A percentile compares a stretch with the other conserved stretches of the same genome.
phyloP scores from a whole-genome alignment of 2,329 filamentous ascomycete species.

The Purpureocillium lavendulum region DNA sequence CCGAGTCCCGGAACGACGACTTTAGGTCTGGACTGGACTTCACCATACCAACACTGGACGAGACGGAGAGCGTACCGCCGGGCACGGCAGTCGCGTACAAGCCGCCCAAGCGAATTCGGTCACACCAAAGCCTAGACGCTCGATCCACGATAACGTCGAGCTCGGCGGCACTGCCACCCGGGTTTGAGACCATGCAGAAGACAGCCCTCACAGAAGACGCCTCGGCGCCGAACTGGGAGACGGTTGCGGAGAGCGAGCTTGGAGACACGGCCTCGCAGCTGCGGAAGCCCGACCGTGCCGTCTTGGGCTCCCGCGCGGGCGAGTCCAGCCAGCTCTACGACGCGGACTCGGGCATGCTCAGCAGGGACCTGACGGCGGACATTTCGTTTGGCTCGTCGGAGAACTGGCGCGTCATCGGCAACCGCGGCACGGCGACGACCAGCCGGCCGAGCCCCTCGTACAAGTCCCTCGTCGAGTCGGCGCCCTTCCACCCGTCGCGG shows the following conservation, averaged over 20 bases:
- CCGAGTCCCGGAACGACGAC: slow-evolving; percentile 14
- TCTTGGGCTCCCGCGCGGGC: slow-evolving; percentile 7
- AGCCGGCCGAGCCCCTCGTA: slow-evolving; percentile 22
- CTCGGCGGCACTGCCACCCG: slow-evolving; percentile 21
- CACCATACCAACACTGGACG: slow-evolving; percentile 18
- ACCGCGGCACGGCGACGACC: slow-evolving; percentile 8
- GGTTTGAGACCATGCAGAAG: slow-evolving; percentile 6
- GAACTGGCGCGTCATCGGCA: slow-evolving; percentile 25
- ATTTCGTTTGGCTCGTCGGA: slow-evolving; percentile 26
- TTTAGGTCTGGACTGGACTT: slow-evolving; percentile 20
- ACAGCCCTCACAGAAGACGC: slow-evolving; percentile 2
- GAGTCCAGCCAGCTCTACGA: slow-evolving; percentile 15
- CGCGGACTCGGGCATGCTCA: slow-evolving; percentile 10
- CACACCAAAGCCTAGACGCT: slow-evolving; percentile 13
- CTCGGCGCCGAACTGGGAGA: slow-evolving; percentile 11
- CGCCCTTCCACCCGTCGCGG: slow-evolving; percentile 30
- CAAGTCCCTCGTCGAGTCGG: slow-evolving; percentile 22
- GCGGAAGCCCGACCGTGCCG: slow-evolving; percentile 14
- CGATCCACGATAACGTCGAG: slow-evolving; percentile 23
- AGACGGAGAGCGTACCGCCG: slow-evolving; percentile 14
- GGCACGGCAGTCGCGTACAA: slow-evolving; percentile 6
- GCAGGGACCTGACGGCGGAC: slow-evolving; percentile 16
- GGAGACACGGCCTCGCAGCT: slow-evolving; percentile 15
- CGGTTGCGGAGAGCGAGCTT: slow-evolving; percentile 12
- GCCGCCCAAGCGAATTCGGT: slow-evolving; percentile 6